Evolutionary conservation across 371 early-diverging fungal species (phyloP), one percentile per base, ranked within the genome.

Genomic region (Dichotomocladium elegans): DNA sequence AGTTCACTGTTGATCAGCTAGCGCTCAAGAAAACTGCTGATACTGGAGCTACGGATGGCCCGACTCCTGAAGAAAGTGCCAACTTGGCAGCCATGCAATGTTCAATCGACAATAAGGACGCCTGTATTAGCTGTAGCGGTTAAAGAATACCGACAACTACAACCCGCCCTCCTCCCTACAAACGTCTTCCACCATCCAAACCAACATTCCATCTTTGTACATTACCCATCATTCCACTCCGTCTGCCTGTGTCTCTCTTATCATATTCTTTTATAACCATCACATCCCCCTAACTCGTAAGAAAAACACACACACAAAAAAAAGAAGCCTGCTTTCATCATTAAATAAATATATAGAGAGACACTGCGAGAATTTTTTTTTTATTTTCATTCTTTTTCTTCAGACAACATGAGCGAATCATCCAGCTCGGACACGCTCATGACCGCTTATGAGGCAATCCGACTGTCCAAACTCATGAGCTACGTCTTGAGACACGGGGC

Each of bases 101-200:
- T 60, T 90, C 93, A 2, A 70, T 94, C 34, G 94, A 94, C 28
- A 94, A 96, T 74, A 77, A 79, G 58, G 97, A 96, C 41, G 92
- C 90, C 10, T 96, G 97, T 66, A 61, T 91, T 55, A 93, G 89
- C 79, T 96, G 95, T 75, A 83, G 85, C 31, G 91, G 90, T 56
- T 92, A 81, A 76, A 60, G 12, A 27, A 30, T 17, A 27, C 19
- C 42, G 4, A 22, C 30, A 33, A 17, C 29, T 21, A 6, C 21
- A 8, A 19, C 25, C 14, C 22, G 22, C 25, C 25, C 41, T 19
- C 43, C 25, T 22, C 26, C 24, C 43, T 37, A 25, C 33, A 49
- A 33, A 2, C 17, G 17, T 24, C 11, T 40, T 9, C 25, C 41
- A 26, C 15, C 30, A 5, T 26, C 30, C 35, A 27, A n/a, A 30